Conservation (phyloP, 176 grass and related monocot species). For the Oryza longistaminata region DNA sequence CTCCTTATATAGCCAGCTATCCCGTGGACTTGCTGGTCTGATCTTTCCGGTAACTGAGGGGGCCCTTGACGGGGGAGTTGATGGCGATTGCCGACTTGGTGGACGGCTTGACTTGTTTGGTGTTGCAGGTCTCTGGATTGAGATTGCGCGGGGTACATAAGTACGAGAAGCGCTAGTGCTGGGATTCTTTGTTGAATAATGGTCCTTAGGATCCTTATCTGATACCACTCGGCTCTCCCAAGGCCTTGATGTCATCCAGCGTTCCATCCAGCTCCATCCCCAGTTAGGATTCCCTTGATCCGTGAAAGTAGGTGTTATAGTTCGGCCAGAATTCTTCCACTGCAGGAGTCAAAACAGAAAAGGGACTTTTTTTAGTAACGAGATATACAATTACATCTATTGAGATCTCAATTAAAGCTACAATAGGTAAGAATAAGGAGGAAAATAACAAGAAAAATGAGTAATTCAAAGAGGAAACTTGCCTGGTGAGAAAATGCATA, state of each 20-base stretch:
- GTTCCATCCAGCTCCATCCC: constrained; percentile 98
- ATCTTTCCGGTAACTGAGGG: constrained; percentile 49
- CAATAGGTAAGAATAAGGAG: neutral
- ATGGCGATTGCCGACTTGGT: constrained; percentile 62
- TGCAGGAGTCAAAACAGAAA: constrained; percentile 40
- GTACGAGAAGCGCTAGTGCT: constrained; percentile 7
- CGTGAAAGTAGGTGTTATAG: constrained; percentile 57
- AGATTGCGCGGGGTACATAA: constrained; percentile 32
- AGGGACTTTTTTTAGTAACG: neutral
- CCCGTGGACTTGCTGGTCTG: constrained; percentile 67
- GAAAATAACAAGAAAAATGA: constrained; percentile 15
- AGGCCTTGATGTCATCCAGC: constrained; percentile 81
- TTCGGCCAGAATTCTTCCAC: constrained; percentile 73
- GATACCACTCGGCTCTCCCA: constrained; percentile 55
- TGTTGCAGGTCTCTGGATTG: constrained; percentile 49
- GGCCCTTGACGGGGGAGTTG: constrained; percentile 61
- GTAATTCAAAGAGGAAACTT: constrained; percentile 13
- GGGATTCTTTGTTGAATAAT: constrained; percentile 25
- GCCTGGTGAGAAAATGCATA: constrained; percentile 99
- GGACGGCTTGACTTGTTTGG: constrained; percentile 59
- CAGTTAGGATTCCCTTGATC: constrained; percentile 86
- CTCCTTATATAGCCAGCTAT: constrained; percentile 54
- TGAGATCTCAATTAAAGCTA: neutral
- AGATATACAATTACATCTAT: neutral
- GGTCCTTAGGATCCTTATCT: constrained; percentile 57